A percentile compares a stretch with the other conserved stretches of the same genome.
Conservation (phyloP, 306 rosid species). For the Phaseolus lunatus region DNA sequence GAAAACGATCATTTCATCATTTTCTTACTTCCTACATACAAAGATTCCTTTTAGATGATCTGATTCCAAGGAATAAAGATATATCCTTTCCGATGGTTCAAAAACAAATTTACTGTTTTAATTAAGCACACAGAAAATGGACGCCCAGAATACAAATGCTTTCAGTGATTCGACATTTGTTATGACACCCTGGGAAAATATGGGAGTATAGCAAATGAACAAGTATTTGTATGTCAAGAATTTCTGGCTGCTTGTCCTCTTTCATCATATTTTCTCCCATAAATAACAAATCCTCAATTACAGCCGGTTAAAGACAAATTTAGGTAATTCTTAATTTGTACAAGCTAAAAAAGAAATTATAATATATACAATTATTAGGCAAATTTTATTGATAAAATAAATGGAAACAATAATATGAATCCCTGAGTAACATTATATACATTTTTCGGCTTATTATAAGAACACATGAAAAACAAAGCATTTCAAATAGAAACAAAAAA, state of each 20-base stretch:
- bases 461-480: constrained; percentile 25
- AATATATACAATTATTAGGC: too few relatives aligned
- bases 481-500: constrained; percentile 36
- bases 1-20: constrained; percentile 7
- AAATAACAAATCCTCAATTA: too few relatives aligned
- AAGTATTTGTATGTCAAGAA: background rate
- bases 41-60: constrained; percentile 15
- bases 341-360: too few relatives aligned
- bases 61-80: background rate
- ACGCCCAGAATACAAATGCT: background rate
- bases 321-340: too few relatives aligned
- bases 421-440: background rate
- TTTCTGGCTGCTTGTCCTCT: too few relatives aligned
- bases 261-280: too few relatives aligned
- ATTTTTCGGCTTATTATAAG: constrained; percentile 12
- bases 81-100: constrained; percentile 15
- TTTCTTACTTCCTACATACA: constrained; percentile 6
- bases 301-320: too few relatives aligned
- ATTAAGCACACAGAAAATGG: constrained; percentile 19
- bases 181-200: constrained; percentile 30
- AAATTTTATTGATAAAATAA: too few relatives aligned
- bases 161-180: constrained; percentile 18
- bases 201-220: constrained; percentile 17
- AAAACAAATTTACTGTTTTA: background rate
- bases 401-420: too few relatives aligned